A percentile compares a stretch with the other conserved stretches of the same genome.
These are phyloP conservation scores for Cercophora samala DNA, from an alignment of 495 filamentous ascomycete species.

Conservation along the genomic window DNA sequence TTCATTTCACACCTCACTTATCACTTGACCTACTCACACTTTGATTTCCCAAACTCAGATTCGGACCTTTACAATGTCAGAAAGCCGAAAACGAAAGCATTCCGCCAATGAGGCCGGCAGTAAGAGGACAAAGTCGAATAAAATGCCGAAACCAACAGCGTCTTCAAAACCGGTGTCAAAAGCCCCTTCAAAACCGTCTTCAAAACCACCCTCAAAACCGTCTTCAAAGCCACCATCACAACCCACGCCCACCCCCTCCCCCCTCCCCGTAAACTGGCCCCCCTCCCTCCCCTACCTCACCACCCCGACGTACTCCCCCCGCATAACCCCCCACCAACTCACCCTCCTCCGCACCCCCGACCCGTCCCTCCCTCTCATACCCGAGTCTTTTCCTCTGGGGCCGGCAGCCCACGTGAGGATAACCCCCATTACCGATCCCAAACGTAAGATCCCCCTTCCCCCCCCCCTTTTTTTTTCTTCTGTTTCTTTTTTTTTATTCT, in stretches of 20 bases:
- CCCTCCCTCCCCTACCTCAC: slow-evolving; percentile 50
- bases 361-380: slow-evolving; percentile 29
- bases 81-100: not conserved
- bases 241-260: not conserved
- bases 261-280: slow-evolving; percentile 59
- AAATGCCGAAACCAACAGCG: not conserved
- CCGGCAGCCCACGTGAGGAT: slow-evolving; percentile 54
- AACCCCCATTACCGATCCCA: slow-evolving; percentile 46
- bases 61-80: too few relatives aligned
- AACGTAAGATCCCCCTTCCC: slow-evolving; percentile 10
- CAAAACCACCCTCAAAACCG: not conserved
- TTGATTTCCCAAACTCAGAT: too few relatives aligned
- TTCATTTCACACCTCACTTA: too few relatives aligned
- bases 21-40: too few relatives aligned
- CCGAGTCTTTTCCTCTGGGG: slow-evolving; percentile 35
- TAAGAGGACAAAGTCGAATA: not conserved
- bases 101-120: not conserved
- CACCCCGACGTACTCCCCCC: slow-evolving; percentile 47
- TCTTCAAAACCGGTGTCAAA: not conserved
- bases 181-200: not conserved
- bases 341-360: slow-evolving; percentile 32
- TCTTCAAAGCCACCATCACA: not conserved
- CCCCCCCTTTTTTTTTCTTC: not conserved
- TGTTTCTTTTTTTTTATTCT: not conserved
- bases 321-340: slow-evolving; percentile 40